These are phyloP conservation scores for Clonostachys rhizophaga DNA, from an alignment of 2,329 filamentous ascomycete genomes.

Conservation along the genomic window DNA sequence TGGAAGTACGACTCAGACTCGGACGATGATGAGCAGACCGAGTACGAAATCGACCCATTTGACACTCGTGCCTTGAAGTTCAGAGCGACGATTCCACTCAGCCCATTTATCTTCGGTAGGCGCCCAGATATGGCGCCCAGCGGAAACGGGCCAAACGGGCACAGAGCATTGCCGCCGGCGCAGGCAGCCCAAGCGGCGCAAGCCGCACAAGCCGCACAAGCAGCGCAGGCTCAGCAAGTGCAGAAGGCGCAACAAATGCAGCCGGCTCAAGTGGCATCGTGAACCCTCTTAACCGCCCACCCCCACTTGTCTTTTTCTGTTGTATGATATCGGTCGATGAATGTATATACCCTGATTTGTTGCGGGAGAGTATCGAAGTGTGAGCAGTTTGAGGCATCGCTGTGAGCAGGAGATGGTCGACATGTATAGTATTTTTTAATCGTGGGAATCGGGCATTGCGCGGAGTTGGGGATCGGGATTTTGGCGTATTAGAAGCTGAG, in stretches of 20 bases:
- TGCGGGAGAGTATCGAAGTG: no score
- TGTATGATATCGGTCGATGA: conserved; percentile 11
- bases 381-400: no score
- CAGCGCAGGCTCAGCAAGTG: not conserved
- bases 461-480: conserved; percentile 22
- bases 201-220: not conserved
- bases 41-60: conserved; percentile 72
- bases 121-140: conserved; percentile 9
- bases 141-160: not conserved
- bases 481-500: not conserved
- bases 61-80: conserved; percentile 56
- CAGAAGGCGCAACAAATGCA: not conserved
- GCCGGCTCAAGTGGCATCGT: not conserved
- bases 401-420: not conserved
- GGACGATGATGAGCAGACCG: conserved; percentile 72
- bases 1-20: conserved; percentile 90
- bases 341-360: conserved; percentile 7
- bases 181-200: not conserved
- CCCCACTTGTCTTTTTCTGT: not conserved
- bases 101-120: conserved; percentile 31
- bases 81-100: conserved; percentile 51
- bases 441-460: conserved; percentile 17
- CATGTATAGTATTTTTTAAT: conserved; percentile 3
- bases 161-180: not conserved
- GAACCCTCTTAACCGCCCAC: no score